Base-by-base conservation (phyloP, 495 filamentous ascomycete genomes). In the Talaromyces liani region DNA sequence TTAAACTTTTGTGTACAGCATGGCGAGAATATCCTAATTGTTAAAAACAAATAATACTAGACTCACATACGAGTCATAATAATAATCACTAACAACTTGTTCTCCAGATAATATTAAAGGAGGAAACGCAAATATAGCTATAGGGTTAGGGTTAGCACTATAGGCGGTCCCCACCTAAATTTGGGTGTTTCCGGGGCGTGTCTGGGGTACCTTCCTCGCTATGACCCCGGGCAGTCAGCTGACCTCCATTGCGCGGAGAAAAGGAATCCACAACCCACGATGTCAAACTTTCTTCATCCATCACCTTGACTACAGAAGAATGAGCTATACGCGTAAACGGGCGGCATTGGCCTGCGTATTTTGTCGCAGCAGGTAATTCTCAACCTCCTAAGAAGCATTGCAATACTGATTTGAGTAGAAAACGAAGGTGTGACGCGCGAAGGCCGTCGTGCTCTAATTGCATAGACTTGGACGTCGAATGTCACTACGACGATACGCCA, bases 401-500 rank as follows among this genome's bases (percentile, higher is more conserved):
- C n/a, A n/a, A n/a, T n/a, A n/a, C 24, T 33, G 25, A 16, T 12
- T 41, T 12, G 29, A n/a, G 45, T 4, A 62, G 60, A 20, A 62
- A 62, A 33, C 60, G 60, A 55, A 20, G 60, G 29, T 62, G 60
- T 56, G 60, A 62, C 51, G 60, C 60, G 7, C 60, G 49, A 47
- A 62, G 22, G 4, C 60, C 60, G 4, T 62, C 60, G 24, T 62
- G 60, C 27, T 62, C 60, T 2, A 24, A 56, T 34, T 62, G 60
- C 25, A 16, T 33, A 0, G 60, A 62, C 8, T 22, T 62, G 60
- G 60, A 62, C 10, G 60, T 62, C 22, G 60, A 62, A 24, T 62
- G 60, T 62, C 60, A 53, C 47, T 62, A 62, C n/a, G 60, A 62
- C 56, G 60, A 62, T 9, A 22, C 60, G 2, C 60, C 60, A 29